phyloP scores from a whole-genome alignment of 257 asterid species.

The Leptodermis oblonga region DNA sequence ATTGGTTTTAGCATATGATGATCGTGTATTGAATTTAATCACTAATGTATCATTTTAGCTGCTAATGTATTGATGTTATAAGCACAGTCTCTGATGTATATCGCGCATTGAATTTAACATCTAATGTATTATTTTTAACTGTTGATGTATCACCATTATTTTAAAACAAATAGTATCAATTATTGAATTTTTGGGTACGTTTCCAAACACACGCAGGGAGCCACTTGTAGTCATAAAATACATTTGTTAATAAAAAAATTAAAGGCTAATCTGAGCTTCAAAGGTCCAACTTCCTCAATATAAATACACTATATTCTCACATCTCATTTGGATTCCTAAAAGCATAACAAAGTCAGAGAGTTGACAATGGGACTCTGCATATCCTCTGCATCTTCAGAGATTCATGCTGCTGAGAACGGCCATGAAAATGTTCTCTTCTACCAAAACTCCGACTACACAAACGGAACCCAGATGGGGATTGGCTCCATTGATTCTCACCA shows the following conservation, averaged over 20 bases:
- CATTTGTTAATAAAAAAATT: slow-evolving; percentile 9
- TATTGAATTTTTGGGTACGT: slow-evolving; percentile 36
- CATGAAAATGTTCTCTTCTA: slow-evolving; percentile 49
- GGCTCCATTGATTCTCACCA: slow-evolving; percentile 58
- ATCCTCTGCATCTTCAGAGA: slow-evolving; percentile 51
- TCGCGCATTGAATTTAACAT: too few relatives aligned
- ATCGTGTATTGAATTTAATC: too few relatives aligned
- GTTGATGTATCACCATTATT: too few relatives aligned
- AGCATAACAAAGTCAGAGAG: slow-evolving; percentile 25
- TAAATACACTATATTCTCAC: slow-evolving; percentile 19
- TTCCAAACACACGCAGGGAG: slow-evolving; percentile 33
- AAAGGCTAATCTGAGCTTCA: slow-evolving; percentile 31
- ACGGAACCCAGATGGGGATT: slow-evolving; percentile 21
- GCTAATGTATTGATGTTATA: neutral
- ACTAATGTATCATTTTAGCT: neutral
- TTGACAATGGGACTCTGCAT: slow-evolving; percentile 56
- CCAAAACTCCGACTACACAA: slow-evolving; percentile 17
- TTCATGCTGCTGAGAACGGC: slow-evolving; percentile 56
- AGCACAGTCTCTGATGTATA: too few relatives aligned
- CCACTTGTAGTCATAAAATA: slow-evolving; percentile 22
- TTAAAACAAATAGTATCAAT: too few relatives aligned
- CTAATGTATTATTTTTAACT: too few relatives aligned
- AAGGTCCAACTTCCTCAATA: slow-evolving; percentile 37
- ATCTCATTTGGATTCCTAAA: slow-evolving; percentile 13
- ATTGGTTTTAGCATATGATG: too few relatives aligned